Conservation (phyloP, 805 yeast species). For the Candida dendrica region DNA sequence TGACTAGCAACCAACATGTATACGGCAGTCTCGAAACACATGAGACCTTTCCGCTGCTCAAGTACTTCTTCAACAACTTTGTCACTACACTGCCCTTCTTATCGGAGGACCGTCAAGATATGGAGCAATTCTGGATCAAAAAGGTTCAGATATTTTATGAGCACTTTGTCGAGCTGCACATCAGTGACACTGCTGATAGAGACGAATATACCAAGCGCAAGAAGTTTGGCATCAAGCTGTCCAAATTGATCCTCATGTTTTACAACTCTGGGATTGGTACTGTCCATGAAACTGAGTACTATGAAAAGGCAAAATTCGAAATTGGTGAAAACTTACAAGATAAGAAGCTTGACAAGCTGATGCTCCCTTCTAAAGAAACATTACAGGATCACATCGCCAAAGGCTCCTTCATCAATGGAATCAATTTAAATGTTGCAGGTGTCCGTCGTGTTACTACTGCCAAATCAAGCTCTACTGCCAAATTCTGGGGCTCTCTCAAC, state of each 20-base stretch:
- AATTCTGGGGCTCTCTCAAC: conserved; percentile 4
- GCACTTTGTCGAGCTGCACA: conserved; percentile 62
- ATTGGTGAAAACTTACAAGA: conserved; percentile 22
- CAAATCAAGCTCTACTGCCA: conserved; percentile 1
- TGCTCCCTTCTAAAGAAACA: conserved; percentile 35
- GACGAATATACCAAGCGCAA: conserved; percentile 67
- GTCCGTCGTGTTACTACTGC: conserved; percentile 35
- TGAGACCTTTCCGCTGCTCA: conserved; percentile 55
- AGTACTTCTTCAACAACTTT: conserved; percentile 58
- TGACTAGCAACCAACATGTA: conserved; percentile 13
- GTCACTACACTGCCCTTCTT: conserved; percentile 74
- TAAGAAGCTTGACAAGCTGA: conserved; percentile 24
- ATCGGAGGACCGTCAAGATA: conserved; percentile 29
- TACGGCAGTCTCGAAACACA: not conserved
- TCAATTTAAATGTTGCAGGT: conserved; percentile 61
- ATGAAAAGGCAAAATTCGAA: conserved; percentile 23
- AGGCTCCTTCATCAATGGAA: conserved; percentile 40
- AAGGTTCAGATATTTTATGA: conserved; percentile 80
- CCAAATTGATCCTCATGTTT: conserved; percentile 55
- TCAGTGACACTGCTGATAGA: conserved; percentile 70
- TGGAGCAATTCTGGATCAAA: conserved; percentile 68
- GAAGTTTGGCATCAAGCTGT: conserved; percentile 53
- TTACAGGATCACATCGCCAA: conserved; percentile 24
- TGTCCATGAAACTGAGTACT: conserved; percentile 45
- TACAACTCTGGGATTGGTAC: conserved; percentile 73